Percentiles rank a stretch among this genome's conserved stretches.
Conservation (phyloP, 2,329 filamentous ascomycete genomes). For the Akanthomyces uredinophilus region DNA sequence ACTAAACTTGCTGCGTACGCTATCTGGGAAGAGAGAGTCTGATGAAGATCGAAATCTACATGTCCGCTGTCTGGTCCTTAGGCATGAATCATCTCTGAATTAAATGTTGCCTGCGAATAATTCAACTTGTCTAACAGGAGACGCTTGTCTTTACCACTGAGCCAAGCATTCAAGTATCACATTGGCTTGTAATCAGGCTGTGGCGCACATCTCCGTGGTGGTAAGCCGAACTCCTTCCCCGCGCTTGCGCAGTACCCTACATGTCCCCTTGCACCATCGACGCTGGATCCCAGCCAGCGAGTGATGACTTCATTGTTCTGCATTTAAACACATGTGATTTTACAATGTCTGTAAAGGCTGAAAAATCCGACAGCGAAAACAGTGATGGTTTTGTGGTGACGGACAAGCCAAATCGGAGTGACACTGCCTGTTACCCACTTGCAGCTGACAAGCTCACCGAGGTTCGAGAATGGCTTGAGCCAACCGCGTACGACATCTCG, state of each 20-base stretch:
- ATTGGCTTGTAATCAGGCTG: background rate
- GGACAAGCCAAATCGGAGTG: background rate
- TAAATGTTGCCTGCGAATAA: too few relatives aligned
- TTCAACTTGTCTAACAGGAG: too few relatives aligned
- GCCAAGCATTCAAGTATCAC: background rate
- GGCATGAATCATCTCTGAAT: too few relatives aligned
- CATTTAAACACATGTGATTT: background rate
- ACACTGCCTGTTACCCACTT: too few relatives aligned
- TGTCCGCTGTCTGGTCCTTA: too few relatives aligned
- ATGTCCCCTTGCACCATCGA: background rate
- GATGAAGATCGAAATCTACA: too few relatives aligned
- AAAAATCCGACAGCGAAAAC: background rate
- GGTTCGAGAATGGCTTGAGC: constrained; percentile 27
- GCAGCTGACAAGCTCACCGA: background rate
- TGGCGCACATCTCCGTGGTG: background rate
- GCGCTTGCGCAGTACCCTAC: background rate
- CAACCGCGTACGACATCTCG: constrained; percentile 23
- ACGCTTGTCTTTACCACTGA: background rate
- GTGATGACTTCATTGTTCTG: background rate
- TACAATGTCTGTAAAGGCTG: background rate
- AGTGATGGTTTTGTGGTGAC: background rate
- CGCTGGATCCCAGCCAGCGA: background rate
- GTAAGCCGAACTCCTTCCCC: background rate
- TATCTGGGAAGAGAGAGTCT: too few relatives aligned
- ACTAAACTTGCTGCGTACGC: too few relatives aligned